These are phyloP conservation scores for Sugiyamaella grinbergsii DNA, from an alignment of 1,139 yeast genomes.

Conservation along the genomic window DNA sequence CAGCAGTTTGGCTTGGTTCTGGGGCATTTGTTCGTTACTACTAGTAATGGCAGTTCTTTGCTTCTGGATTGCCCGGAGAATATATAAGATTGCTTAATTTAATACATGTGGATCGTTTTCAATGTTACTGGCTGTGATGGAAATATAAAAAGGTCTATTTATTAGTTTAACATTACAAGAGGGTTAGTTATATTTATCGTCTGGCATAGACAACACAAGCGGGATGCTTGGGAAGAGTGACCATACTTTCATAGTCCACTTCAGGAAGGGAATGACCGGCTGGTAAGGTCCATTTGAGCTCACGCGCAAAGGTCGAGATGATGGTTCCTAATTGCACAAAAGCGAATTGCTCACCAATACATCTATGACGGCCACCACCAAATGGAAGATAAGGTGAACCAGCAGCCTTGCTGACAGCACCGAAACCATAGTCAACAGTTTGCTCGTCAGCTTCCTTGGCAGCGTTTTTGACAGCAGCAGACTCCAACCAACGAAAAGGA, in stretches of 20 bases:
- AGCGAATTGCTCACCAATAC: slow-evolving; percentile 99
- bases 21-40: slow-evolving; percentile 42
- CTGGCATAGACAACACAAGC: slow-evolving; percentile 72
- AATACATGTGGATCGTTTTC: background rate
- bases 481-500: slow-evolving; percentile 86
- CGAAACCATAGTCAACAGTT: slow-evolving; percentile 90
- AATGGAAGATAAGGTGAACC: slow-evolving; percentile 94
- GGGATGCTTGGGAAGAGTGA: slow-evolving; percentile 81
- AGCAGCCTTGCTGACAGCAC: slow-evolving; percentile 94
- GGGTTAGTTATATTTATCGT: slow-evolving; percentile 26
- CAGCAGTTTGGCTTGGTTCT: slow-evolving; percentile 78
- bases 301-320: slow-evolving; percentile 72
- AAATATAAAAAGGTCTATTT: no score
- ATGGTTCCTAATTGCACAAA: slow-evolving; percentile 89
- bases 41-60: slow-evolving; percentile 41
- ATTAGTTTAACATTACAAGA: slow-evolving; percentile 3
- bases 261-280: slow-evolving; percentile 62
- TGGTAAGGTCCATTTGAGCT: slow-evolving; percentile 73
- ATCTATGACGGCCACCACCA: slow-evolving; percentile 99
- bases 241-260: slow-evolving; percentile 90
- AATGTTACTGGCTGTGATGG: no score
- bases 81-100: slow-evolving; percentile 32
- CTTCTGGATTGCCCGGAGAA: slow-evolving; percentile 38
- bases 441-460: slow-evolving; percentile 46
- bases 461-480: slow-evolving; percentile 45